These are phyloP conservation scores for Epichloe festucae DNA, from an alignment of 2,329 filamentous ascomycete genomes.

Conservation along the genomic window DNA sequence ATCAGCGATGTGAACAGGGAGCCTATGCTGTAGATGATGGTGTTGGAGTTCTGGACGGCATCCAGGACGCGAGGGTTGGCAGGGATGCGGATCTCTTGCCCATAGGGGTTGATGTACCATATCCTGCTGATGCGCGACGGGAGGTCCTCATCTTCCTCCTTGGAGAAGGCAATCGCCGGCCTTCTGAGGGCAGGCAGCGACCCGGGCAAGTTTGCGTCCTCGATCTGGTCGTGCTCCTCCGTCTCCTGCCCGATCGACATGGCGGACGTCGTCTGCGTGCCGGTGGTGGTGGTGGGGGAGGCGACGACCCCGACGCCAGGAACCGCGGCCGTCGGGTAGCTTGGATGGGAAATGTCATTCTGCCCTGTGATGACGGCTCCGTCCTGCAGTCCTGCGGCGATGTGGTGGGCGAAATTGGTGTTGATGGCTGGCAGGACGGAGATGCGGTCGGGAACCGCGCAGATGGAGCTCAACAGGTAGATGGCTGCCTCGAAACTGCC, in stretches of 20 bases:
- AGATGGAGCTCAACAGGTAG: slow-evolving; percentile 77
- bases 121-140: slow-evolving; percentile 65
- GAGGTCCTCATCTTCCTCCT: slow-evolving; percentile 61
- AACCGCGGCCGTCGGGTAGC: slow-evolving; percentile 41
- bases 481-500: slow-evolving; percentile 89
- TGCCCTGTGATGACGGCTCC: slow-evolving; percentile 76
- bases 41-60: slow-evolving; percentile 49
- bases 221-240: slow-evolving; percentile 49
- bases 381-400: slow-evolving; percentile 67
- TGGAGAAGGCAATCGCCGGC: slow-evolving; percentile 72
- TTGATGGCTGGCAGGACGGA: slow-evolving; percentile 83
- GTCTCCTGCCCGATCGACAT: slow-evolving; percentile 29
- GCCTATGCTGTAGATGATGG: slow-evolving; percentile 85
- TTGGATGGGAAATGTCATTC: slow-evolving; percentile 83
- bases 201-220: slow-evolving; percentile 72
- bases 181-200: slow-evolving; percentile 68
- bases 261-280: slow-evolving; percentile 15
- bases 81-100: slow-evolving; percentile 80
- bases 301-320: slow-evolving; percentile 15
- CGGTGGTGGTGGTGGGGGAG: slow-evolving; percentile 1
- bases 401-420: slow-evolving; percentile 91
- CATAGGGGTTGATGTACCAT: slow-evolving; percentile 98
- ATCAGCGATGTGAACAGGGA: slow-evolving; percentile 83
- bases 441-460: slow-evolving; percentile 64
- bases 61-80: slow-evolving; percentile 71